Evolutionary conservation across 495 filamentous ascomycete species (phyloP), one percentile per base, ranked within the genome.

Genomic region (Talaromyces wortmannii): DNA sequence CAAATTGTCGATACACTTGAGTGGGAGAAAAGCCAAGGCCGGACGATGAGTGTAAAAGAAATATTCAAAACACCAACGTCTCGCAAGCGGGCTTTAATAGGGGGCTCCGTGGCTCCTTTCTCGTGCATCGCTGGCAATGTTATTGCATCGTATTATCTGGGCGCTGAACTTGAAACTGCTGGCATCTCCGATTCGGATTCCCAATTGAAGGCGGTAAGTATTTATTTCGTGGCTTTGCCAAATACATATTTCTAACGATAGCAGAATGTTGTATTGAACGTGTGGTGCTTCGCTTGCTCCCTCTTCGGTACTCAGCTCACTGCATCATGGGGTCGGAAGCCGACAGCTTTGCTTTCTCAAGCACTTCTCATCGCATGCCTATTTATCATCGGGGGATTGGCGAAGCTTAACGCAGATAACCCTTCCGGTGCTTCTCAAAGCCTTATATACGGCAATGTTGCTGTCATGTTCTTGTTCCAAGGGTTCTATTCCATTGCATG

Each of bases 401-500:
- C 75, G 7, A 78, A 78, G 45, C 62, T 69, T 10, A 78, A 78
- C 45, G 71, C 69, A 11, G 65, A 74, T 18, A 54, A 73, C 23
- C 72, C 73, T 0, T 48, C 51, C 7, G 53, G 51, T 12, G 67
- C 72, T 2, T 67, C 65, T 10, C 50, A 55, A 31, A 60, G 60
- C 45, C 55, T 74, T 3, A 60, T 77, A 6, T 77, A 77, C 53
- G 72, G 71, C 36, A 64, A 72, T 49, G 59, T 63, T 0, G 59
- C 61, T 0, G 45, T 59, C 11, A 63, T 63, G 56, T 63, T 61
- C 31, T 62, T 86, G 4, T 84, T 83, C 65, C 82, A 84, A 56
- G 71, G 81, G 47, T 75, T 81, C 61, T 84, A 82, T 62, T 79
- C 75, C 8, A 76, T 83, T 57, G 80, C 75, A 13, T 83, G 79